Conservation (phyloP, 495 filamentous ascomycete genomes). For the Penicillium coffeae region DNA sequence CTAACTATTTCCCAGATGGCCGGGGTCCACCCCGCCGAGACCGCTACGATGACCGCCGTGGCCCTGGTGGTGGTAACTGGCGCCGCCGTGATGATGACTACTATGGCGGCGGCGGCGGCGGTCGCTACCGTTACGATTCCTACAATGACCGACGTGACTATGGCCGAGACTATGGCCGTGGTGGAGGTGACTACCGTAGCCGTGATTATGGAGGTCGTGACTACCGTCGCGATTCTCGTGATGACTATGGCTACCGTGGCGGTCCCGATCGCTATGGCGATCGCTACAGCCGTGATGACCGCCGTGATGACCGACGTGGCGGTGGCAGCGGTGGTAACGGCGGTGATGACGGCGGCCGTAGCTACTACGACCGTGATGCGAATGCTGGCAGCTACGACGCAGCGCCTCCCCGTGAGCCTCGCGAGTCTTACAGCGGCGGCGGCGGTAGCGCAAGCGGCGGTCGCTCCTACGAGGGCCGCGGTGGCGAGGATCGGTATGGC, state of each 20-base stretch:
- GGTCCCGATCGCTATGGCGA: conserved; percentile 64
- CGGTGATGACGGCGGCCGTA: conserved; percentile 37
- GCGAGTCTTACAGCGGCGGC: conserved; percentile 52
- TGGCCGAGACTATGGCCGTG: conserved; percentile 33
- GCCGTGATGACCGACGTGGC: conserved; percentile 42
- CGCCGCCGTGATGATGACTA: conserved; percentile 46
- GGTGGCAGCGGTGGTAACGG: conserved; percentile 44
- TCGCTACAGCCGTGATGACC: conserved; percentile 62
- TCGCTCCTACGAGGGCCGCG: conserved; percentile 51
- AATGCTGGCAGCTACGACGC: conserved; percentile 43
- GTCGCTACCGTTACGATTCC: conserved; percentile 52
- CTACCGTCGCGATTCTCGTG: conserved; percentile 50
- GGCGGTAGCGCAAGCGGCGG: conserved; percentile 22
- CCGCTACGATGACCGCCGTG: conserved; percentile 56
- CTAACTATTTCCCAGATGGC: conserved; percentile 49
- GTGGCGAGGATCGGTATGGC: conserved; percentile 44
- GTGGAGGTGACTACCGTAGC: conserved; percentile 55
- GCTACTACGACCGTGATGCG: conserved; percentile 23
- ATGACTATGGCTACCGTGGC: conserved; percentile 52
- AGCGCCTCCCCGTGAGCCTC: conserved; percentile 57
- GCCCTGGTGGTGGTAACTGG: conserved; percentile 45
- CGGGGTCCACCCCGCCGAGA: conserved; percentile 41
- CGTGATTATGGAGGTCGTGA: conserved; percentile 40
- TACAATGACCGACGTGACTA: conserved; percentile 45
- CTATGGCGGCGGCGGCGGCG: conserved; percentile 55